Evolutionary conservation across 2,329 filamentous ascomycete species (phyloP).

Genomic region (Claviceps pusilla): DNA sequence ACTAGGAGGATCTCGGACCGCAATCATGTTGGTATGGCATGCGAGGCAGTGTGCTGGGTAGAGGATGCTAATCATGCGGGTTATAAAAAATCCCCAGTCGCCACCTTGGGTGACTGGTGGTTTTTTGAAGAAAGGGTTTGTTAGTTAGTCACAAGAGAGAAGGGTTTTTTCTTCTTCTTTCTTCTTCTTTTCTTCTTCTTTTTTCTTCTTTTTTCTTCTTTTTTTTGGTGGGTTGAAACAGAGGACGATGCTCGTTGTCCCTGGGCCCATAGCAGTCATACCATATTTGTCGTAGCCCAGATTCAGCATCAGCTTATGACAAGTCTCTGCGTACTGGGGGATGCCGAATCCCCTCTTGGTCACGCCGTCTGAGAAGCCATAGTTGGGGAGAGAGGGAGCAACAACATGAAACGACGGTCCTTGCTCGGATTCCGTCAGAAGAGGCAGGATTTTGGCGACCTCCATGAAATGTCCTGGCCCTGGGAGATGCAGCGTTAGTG

Average conservation of each 20-base stretch:
- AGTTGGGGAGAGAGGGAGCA: slow-evolving; percentile 43
- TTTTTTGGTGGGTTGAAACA: background rate
- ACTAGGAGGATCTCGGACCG: slow-evolving; percentile 31
- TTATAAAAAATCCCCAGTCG: slow-evolving; percentile 56
- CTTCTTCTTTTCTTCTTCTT: background rate
- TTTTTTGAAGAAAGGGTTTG: slow-evolving; percentile 15
- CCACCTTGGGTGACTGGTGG: slow-evolving; percentile 42
- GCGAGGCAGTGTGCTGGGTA: slow-evolving; percentile 40
- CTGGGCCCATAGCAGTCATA: slow-evolving; percentile 1
- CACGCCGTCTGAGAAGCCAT: slow-evolving; percentile 21
- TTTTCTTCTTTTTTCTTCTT: background rate
- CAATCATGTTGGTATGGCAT: slow-evolving; percentile 41
- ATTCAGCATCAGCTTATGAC: slow-evolving; percentile 53
- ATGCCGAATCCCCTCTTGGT: slow-evolving; percentile 17
- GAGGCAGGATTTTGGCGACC: slow-evolving; percentile 44
- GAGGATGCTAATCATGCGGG: slow-evolving; percentile 41
- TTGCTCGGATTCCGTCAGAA: slow-evolving; percentile 21
- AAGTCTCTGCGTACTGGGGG: slow-evolving; percentile 32
- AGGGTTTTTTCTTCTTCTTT: too few relatives aligned
- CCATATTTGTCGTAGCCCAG: slow-evolving; percentile 39
- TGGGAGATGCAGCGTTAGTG: slow-evolving; percentile 3
- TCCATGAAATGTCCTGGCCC: slow-evolving; percentile 57
- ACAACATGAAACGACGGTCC: slow-evolving; percentile 38
- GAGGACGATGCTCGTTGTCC: too few relatives aligned
- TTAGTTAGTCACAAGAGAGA: background rate